Evolutionary conservation across 2,329 filamentous ascomycete species (phyloP).

Genomic region (Beauveria scarabaeidicola): DNA sequence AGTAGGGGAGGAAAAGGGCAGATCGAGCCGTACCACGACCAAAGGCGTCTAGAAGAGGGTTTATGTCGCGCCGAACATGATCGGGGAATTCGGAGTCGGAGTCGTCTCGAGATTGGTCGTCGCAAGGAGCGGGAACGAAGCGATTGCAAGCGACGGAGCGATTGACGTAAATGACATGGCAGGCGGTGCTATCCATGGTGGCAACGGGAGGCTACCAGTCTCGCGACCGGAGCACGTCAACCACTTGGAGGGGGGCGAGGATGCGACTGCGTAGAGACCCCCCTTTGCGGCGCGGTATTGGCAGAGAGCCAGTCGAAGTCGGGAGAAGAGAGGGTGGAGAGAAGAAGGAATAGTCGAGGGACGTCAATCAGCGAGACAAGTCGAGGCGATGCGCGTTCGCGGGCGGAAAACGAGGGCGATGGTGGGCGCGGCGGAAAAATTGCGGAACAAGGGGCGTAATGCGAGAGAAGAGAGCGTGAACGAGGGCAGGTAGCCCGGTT

Average conservation of each 20-base stretch:
- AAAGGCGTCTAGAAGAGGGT: conserved; percentile 45
- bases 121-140: conserved; percentile 26
- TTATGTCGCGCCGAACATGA: conserved; percentile 37
- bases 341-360: background rate
- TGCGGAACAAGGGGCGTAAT: conserved; percentile 3
- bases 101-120: conserved; percentile 11
- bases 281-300: conserved; percentile 3
- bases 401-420: background rate
- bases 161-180: conserved; percentile 54
- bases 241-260: conserved; percentile 24
- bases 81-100: conserved; percentile 24
- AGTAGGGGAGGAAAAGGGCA: conserved; percentile 8
- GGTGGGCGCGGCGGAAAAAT: conserved; percentile 5
- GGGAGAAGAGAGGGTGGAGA: background rate
- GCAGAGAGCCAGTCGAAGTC: background rate
- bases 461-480: background rate
- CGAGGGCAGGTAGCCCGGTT: background rate
- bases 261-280: conserved; percentile 10
- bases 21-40: conserved; percentile 39
- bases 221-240: conserved; percentile 50
- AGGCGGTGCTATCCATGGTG: conserved; percentile 49
- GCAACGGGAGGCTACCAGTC: conserved; percentile 50
- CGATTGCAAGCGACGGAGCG: conserved; percentile 41
- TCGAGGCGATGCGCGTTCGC: conserved; percentile 4
- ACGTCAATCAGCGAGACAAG: background rate